Base-by-base conservation (phyloP, 345 rosid genomes). In the Euphorbia peplus region DNA sequence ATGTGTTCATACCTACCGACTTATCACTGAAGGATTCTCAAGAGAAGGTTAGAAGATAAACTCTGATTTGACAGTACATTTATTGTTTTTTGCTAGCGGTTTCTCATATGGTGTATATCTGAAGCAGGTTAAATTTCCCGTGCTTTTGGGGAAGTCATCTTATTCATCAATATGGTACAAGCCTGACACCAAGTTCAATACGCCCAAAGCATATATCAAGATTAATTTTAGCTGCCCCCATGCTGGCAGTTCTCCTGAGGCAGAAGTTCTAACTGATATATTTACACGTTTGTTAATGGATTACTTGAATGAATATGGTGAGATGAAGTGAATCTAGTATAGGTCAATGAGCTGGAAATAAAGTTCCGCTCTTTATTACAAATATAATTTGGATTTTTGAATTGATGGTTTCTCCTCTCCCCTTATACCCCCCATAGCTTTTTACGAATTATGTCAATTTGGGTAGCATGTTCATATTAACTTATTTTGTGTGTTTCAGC, bases 241-340 rank as follows among this genome's bases (percentile, higher is more conserved):
- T 37, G 87, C 91, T 68, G 77, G 79, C 67, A 79, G 57, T 83
- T 89, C 97, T 74, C 92, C 97, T 57, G 96, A 89, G 69, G 84
- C 96, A 47, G 87, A 80, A 71, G 88, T 89, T 77, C 86, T 93
- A 61, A 81, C 90, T 13, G 76, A 82, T 74, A 73, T 93, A 41
- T 93, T 91, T 79, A 77, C 95, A 9, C 83, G 84, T 52, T 71
- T 93, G 75, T 58, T 93, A 80, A 87, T 83, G 85, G 98, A 93
- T 81, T 88, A 91, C 78, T 77, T 93, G 87, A 93, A 93, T 83
- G 98, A 93, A 82, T 91, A 86, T 46, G 98, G 98, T 91, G 81
- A 82, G 84, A 64, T 70, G 35, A 28, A 21, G 25, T n/a, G 50
- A 32, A 14, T 8, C 18, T 21, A 39, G 24, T 39, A 11, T 35